Evolutionary conservation across 202 grass and related monocot genomes (phyloP).

Genomic region (Saccharum hybrid): DNA sequence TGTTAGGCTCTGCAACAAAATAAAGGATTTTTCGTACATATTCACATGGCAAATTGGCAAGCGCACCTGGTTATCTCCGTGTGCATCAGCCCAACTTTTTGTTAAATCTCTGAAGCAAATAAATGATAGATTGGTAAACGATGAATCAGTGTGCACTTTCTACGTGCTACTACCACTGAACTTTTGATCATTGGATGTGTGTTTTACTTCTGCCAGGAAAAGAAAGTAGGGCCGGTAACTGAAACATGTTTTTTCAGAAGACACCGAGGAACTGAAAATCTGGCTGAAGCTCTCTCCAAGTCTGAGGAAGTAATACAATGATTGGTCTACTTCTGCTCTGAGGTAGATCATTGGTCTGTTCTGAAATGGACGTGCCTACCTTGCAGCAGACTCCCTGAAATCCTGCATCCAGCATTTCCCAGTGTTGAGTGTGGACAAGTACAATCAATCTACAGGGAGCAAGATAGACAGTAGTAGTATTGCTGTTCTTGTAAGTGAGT

Average conservation of each 20-base stretch:
- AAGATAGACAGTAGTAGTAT: conserved; percentile 8
- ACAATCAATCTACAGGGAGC: conserved; percentile 1
- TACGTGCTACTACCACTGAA: not conserved
- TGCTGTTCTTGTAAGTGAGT: not conserved
- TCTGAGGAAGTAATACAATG: not conserved
- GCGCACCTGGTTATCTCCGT: conserved; percentile 14
- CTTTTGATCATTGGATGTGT: not conserved
- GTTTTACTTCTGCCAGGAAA: not conserved
- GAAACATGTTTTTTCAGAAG: not conserved
- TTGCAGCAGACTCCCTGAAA: conserved; percentile 10
- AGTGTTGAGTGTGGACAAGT: not conserved
- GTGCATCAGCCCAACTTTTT: not conserved
- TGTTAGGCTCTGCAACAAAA: conserved; percentile 20
- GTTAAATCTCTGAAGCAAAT: not conserved
- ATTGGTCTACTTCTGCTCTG: not conserved
- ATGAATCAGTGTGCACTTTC: conserved; percentile 12
- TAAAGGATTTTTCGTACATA: conserved; percentile 33
- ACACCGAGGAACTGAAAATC: not conserved
- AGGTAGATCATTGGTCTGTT: not conserved
- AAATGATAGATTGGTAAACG: not conserved
- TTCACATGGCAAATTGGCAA: conserved; percentile 50
- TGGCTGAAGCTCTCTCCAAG: conserved; percentile 9
- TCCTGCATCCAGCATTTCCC: not conserved
- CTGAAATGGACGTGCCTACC: conserved; percentile 7
- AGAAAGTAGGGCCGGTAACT: conserved; percentile 17